Evolutionary conservation across 306 rosid genomes (phyloP), one percentile per base, ranked within the genome.

Genomic region (Dryas alaskensis): DNA sequence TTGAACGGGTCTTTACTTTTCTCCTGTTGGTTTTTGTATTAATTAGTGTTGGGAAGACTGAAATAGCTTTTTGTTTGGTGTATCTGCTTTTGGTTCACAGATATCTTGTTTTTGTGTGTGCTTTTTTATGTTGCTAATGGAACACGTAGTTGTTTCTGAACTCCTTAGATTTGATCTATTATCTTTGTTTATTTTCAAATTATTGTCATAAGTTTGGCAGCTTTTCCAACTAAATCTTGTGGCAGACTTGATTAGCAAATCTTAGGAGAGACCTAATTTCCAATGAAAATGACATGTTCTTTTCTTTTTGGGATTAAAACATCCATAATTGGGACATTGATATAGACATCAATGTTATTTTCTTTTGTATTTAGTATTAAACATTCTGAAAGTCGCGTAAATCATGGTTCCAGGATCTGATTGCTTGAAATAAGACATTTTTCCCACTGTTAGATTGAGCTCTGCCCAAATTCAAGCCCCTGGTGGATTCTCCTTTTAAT

Each of bases 371-470:
- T 53, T 10, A 52, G 4, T 3, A 10, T 13, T 61, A 39, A 31
- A 39, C 66, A 61, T 8, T 61, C 47, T 61, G 19, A 69, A 53
- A 10, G 62, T 40, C 5, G 6, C 6, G 63, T 39, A 44, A 17
- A 62, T 65, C 43, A 10, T 17, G 62, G 62, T 52, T 66, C 11
- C 44, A 16, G 45, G 60, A 68, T 51, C 58, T 53, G 62, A 51
- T 39, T 22, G 61, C 62, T 40, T 69, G 37, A 68, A 68, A 6
- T 68, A 68, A 14, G 73, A 39, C 4, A 17, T 10, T 10, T 11
- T 39, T 52, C 8, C 8, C 39, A n/a, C 49, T 50, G n/a, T 16
- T 40, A 53, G 40, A 69, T 69, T 53, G 73, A 40, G 40, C 40
- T 10, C 0, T 70, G 63, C 52, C 22, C 50, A 50, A 52, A 53